Evolutionary conservation across 371 early-diverging fungal species (phyloP).

Genomic region (Circinella umbellata): DNA sequence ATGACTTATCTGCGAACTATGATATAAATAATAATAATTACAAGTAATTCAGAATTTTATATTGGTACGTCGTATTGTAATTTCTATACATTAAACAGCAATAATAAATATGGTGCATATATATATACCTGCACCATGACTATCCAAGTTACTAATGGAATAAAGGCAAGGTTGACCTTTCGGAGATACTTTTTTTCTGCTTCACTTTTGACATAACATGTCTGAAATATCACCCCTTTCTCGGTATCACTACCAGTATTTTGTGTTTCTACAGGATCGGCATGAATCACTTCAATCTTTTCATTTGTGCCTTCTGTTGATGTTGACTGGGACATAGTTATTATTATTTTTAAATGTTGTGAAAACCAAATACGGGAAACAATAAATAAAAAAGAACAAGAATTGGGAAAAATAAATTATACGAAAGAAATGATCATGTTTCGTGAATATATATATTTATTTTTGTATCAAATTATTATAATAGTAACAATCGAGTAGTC

Average conservation of each 20-base stretch:
- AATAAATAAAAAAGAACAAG: not conserved
- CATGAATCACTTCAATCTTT: not conserved
- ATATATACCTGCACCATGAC: constrained; percentile 34
- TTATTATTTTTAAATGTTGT: not conserved
- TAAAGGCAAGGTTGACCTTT: constrained; percentile 30
- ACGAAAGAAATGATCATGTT: not conserved
- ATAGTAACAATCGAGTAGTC: too few relatives aligned
- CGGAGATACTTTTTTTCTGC: constrained; percentile 35
- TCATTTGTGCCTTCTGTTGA: not conserved
- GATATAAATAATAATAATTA: not conserved
- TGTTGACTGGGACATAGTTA: not conserved
- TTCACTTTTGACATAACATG: not conserved
- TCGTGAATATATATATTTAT: not conserved
- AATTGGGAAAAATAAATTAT: not conserved
- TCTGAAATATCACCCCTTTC: not conserved
- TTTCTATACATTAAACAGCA: not conserved
- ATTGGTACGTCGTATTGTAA: not conserved
- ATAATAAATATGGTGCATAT: not conserved
- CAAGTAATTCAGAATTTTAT: not conserved
- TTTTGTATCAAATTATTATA: not conserved
- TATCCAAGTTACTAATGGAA: constrained; percentile 32
- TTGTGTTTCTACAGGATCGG: not conserved
- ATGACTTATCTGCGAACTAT: constrained; percentile 34
- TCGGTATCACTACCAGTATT: not conserved
- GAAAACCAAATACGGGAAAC: not conserved